Evolutionary conservation across 2,329 filamentous ascomycete species (phyloP), one percentile per base, ranked within the genome.

Genomic region (Cladosporium sp.): DNA sequence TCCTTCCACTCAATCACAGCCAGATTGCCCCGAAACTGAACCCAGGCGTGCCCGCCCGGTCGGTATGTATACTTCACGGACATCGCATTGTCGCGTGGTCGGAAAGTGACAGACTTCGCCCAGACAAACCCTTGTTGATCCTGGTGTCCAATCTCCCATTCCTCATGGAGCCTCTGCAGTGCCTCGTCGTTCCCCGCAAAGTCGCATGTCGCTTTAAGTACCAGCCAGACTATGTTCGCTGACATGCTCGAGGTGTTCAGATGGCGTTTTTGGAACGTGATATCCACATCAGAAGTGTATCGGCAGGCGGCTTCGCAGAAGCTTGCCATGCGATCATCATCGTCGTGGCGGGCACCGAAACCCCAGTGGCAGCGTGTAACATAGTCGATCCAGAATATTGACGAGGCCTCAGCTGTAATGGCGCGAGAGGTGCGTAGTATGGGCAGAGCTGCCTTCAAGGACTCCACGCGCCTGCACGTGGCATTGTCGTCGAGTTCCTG

Each of bases 371-470:
- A 37, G n/a, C 31, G 44, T 7, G 21, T 21, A 29, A 53, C 44
- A 31, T 37, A 40, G 21, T 62, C 59, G 28, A 35, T 33, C 59
- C 59, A 62, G 59, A 62, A 40, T 23, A 62, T 62, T 14, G 59
- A 31, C 2, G 59, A 12, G 29, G 59, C 59, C 37, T 62, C 59
- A 5, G 2, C 5, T 5, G 8, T 16, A n/a, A 53, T 53, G 44
- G 11, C 2, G 2, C 21, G 44, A 3, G 28, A 37, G 10, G 31
- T 14, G 31, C 28, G 33, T 8, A 62, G 59, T n/a, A 62, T 23
- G 29, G 59, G 14, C 8, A 62, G 26, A 11, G 46, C 44, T 14
- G 46, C n/a, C 16, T 23, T 26, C 28, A 62, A 28, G 10, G 29
- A 31, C 16, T 35, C 16, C 23, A 53, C 44, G 33, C 23, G 35